Evolutionary conservation across 2,329 filamentous ascomycete genomes (phyloP).

Genomic region (Zymoseptoria pseudotritici): DNA sequence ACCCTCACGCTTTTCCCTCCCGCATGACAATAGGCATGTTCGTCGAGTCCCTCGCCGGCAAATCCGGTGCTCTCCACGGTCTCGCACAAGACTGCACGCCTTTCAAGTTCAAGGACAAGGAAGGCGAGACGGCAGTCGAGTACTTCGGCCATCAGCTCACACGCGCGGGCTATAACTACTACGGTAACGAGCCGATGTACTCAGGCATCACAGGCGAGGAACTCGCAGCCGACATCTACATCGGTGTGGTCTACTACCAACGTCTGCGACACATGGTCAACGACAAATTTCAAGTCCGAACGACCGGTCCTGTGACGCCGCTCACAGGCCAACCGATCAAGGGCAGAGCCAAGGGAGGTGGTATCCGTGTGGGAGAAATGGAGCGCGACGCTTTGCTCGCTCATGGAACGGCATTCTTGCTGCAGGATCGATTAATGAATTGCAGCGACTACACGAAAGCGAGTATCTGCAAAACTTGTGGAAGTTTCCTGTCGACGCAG

Average conservation of each 20-base stretch:
- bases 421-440: constrained; percentile 94
- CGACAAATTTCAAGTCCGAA: constrained; percentile 98
- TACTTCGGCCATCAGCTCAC: constrained; percentile 94
- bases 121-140: constrained; percentile 83
- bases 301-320: constrained; percentile 83
- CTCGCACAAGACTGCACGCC: constrained; percentile 94
- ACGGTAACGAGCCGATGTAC: constrained; percentile 98
- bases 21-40: constrained; percentile 99
- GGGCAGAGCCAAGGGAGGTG: constrained; percentile 89
- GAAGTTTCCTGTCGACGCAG: constrained; percentile 83
- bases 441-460: constrained; percentile 88
- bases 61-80: constrained; percentile 87
- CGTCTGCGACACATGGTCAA: constrained; percentile 98
- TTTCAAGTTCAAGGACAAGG: constrained; percentile 72
- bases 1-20: constrained; percentile 97
- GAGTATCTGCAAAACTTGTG: constrained; percentile 84
- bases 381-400: constrained; percentile 91
- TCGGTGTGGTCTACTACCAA: constrained; percentile 97
- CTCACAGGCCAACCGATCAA: constrained; percentile 96
- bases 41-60: constrained; percentile 91
- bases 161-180: constrained; percentile 94
- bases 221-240: constrained; percentile 88
- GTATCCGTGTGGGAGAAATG: constrained; percentile 99
- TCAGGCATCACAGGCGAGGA: constrained; percentile 93
- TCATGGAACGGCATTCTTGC: constrained; percentile 87